A percentile compares a stretch with the other conserved stretches of the same genome.
phyloP scores from a whole-genome alignment of 495 filamentous ascomycete genomes.

The Zalerion maritima region DNA sequence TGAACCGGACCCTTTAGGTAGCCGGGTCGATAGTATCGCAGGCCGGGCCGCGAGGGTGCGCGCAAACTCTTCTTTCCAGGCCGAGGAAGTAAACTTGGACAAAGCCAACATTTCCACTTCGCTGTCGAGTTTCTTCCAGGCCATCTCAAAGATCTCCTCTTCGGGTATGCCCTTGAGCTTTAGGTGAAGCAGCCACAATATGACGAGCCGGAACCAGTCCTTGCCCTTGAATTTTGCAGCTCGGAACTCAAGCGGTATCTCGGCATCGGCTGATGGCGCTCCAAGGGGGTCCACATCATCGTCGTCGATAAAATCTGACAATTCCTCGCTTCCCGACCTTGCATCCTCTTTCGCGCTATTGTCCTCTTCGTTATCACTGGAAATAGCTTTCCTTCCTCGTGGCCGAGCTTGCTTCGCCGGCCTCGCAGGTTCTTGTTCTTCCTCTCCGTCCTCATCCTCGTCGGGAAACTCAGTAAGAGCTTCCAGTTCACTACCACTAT shows the following conservation, averaged over 20 bases:
- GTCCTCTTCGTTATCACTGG: slow-evolving; percentile 6
- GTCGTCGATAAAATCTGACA: slow-evolving; percentile 59
- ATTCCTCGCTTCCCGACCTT: slow-evolving; percentile 34
- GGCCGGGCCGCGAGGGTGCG: slow-evolving; percentile 54
- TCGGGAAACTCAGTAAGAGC: slow-evolving; percentile 32
- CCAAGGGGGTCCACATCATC: slow-evolving; percentile 51
- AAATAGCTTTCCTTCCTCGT: slow-evolving; percentile 5
- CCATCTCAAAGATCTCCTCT: slow-evolving; percentile 50
- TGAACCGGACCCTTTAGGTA: slow-evolving; percentile 13
- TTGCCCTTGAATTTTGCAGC: slow-evolving; percentile 51
- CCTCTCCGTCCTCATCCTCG: slow-evolving; percentile 21
- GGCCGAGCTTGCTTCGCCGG: slow-evolving; percentile 4
- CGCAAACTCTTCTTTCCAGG: slow-evolving; percentile 56
- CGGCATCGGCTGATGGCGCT: slow-evolving; percentile 35
- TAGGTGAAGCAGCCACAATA: slow-evolving; percentile 67
- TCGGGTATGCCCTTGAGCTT: slow-evolving; percentile 64
- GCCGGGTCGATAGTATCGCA: slow-evolving; percentile 19
- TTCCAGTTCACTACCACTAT: slow-evolving; percentile 23
- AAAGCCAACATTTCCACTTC: slow-evolving; percentile 52
- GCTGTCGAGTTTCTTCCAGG: slow-evolving; percentile 61
- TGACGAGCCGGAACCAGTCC: slow-evolving; percentile 61
- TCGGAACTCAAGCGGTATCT: slow-evolving; percentile 60
- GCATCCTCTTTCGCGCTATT: slow-evolving; percentile 26
- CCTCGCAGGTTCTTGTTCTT: slow-evolving; percentile 9
- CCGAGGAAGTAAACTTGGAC: slow-evolving; percentile 58